Conservation (phyloP, 1,284 basidiomycete genomes). For the Kalmanozyma brasiliensis region DNA sequence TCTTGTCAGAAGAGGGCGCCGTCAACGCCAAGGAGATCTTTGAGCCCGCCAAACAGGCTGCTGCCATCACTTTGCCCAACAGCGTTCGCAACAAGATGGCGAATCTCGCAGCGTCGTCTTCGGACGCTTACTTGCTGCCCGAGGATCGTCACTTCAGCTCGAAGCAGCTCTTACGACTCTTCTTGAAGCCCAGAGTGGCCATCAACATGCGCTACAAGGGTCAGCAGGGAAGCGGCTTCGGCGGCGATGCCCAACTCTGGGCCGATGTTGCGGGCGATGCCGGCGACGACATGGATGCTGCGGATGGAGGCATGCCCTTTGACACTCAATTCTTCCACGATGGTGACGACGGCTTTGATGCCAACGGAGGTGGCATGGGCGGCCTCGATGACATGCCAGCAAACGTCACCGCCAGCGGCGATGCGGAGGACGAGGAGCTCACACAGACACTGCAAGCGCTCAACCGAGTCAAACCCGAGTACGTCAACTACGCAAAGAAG, state of each 20-base stretch:
- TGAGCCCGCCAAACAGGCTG: conserved; percentile 68
- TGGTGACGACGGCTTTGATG: conserved; percentile 75
- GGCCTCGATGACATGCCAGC: conserved; percentile 54
- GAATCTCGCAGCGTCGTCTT: conserved; percentile 32
- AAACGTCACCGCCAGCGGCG: conserved; percentile 58
- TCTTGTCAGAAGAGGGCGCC: conserved; percentile 74
- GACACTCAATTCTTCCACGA: conserved; percentile 98
- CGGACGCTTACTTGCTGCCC: conserved; percentile 79
- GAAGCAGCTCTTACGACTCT: conserved; percentile 86
- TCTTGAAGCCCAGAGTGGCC: conserved; percentile 78
- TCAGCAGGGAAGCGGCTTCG: conserved; percentile 75
- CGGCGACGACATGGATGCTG: conserved; percentile 21
- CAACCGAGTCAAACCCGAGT: conserved; percentile 81
- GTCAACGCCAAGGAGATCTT: conserved; percentile 84
- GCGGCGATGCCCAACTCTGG: conserved; percentile 95
- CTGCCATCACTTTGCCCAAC: conserved; percentile 69
- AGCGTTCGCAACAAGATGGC: conserved; percentile 69
- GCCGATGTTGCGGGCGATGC: conserved; percentile 77
- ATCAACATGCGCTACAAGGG: conserved; percentile 75
- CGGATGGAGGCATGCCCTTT: conserved; percentile 74
- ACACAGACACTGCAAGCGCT: conserved; percentile 82
- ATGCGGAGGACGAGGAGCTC: conserved; percentile 82
- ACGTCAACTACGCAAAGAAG: conserved; percentile 92
- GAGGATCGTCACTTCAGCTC: conserved; percentile 98
- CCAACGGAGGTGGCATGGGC: conserved; percentile 38